These are phyloP conservation scores for Cryptococcus sp. DNA, from an alignment of 1,284 basidiomycete genomes.

Conservation along the genomic window DNA sequence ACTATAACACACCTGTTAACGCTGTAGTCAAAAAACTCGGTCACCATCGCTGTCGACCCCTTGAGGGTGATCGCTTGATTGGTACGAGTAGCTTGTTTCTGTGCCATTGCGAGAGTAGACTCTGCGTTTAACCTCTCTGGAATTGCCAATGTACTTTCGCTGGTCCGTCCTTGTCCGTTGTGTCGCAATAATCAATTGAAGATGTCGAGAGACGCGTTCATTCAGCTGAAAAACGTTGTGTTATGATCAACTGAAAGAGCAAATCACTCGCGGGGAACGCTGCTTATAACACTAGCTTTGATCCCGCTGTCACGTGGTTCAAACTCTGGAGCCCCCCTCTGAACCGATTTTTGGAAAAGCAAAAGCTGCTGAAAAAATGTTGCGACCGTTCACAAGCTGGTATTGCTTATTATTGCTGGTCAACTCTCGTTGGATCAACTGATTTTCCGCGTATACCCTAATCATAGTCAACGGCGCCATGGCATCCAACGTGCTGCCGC, in stretches of 20 bases:
- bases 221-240: background rate
- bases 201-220: background rate
- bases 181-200: too few relatives aligned
- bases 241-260: background rate
- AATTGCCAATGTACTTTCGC: too few relatives aligned
- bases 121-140: background rate
- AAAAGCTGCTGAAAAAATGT: too few relatives aligned
- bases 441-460: too few relatives aligned
- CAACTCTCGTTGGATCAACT: too few relatives aligned
- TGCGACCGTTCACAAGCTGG: too few relatives aligned
- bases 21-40: conserved; percentile 98
- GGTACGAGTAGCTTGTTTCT: conserved; percentile 49
- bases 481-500: conserved; percentile 63
- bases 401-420: too few relatives aligned
- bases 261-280: background rate
- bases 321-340: too few relatives aligned
- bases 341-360: too few relatives aligned
- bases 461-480: conserved; percentile 11
- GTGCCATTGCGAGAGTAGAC: conserved; percentile 38
- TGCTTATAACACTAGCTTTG: too few relatives aligned
- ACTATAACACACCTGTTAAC: conserved; percentile 75
- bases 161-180: too few relatives aligned
- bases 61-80: conserved; percentile 78
- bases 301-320: too few relatives aligned
- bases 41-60: conserved; percentile 91